phyloP scores from a whole-genome alignment of 495 filamentous ascomycete genomes.

The Clohesyomyces aquaticus region DNA sequence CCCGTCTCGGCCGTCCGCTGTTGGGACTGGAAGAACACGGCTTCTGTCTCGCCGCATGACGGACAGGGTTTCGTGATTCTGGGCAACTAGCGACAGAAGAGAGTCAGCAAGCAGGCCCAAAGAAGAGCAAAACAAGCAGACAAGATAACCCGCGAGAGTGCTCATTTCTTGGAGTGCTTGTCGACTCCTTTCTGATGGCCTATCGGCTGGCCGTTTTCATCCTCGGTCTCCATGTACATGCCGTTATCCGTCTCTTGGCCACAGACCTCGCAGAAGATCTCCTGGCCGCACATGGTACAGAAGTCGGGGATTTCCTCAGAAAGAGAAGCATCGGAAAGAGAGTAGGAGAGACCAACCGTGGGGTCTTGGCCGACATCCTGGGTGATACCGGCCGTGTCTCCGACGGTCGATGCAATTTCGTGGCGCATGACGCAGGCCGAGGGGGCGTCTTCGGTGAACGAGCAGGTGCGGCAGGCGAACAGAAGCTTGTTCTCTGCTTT shows the following conservation, averaged over 20 bases:
- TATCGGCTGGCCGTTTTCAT: conserved; percentile 28
- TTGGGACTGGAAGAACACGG: conserved; percentile 98
- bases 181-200: conserved; percentile 23
- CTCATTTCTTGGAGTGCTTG: conserved; percentile 38
- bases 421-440: conserved; percentile 91
- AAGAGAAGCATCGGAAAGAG: conserved; percentile 42
- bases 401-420: conserved; percentile 81
- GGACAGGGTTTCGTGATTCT: conserved; percentile 82
- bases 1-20: conserved; percentile 95
- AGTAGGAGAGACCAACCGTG: conserved; percentile 76
- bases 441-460: conserved; percentile 80
- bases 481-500: conserved; percentile 64
- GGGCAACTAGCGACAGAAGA: conserved; percentile 68
- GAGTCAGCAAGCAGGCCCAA: conserved; percentile 42
- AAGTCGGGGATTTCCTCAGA: conserved; percentile 47
- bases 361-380: conserved; percentile 95
- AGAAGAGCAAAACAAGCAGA: conserved; percentile 35
- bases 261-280: conserved; percentile 56
- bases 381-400: conserved; percentile 95
- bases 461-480: conserved; percentile 88
- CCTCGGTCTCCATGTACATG: conserved; percentile 42
- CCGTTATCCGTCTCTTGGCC: conserved; percentile 45
- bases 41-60: conserved; percentile 78
- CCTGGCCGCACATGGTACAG: conserved; percentile 59
- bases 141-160: conserved; percentile 35